A percentile compares a stretch with the other conserved stretches of the same genome.
Conservation (phyloP, 805 yeast genomes). For the Pichia sporocuriosa region DNA sequence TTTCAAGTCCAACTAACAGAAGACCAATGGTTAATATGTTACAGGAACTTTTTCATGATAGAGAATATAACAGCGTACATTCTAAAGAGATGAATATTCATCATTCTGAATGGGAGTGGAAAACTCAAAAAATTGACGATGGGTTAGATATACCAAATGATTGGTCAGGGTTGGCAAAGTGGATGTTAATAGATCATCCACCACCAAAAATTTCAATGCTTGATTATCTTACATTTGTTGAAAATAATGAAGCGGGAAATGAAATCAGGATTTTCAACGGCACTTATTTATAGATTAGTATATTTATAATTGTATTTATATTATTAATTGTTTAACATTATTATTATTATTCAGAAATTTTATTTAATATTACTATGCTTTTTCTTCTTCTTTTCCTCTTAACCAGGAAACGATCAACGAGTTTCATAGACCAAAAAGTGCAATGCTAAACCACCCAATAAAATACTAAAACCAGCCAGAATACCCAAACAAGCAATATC, state of each 20-base stretch:
- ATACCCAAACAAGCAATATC: slow-evolving; percentile 58
- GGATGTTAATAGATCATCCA: slow-evolving; percentile 4
- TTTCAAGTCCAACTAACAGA: not conserved
- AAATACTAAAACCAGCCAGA: slow-evolving; percentile 52
- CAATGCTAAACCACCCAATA: slow-evolving; percentile 69
- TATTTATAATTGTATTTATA: not conserved
- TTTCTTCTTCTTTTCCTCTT: too few species aligned
- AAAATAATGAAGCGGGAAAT: not conserved
- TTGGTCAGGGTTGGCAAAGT: not conserved
- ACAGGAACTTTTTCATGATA: slow-evolving; percentile 3
- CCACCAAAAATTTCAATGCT: slow-evolving; percentile 5
- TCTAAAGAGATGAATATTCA: slow-evolving; percentile 3
- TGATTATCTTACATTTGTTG: slow-evolving; percentile 2
- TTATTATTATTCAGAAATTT: not conserved
- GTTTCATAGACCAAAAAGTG: slow-evolving; percentile 70
- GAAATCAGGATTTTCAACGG: not conserved
- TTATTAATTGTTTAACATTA: not conserved
- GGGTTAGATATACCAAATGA: not conserved
- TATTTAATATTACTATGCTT: too few species aligned
- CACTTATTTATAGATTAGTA: too few species aligned
- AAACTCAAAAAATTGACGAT: not conserved
- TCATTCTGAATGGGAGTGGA: slow-evolving; percentile 8
- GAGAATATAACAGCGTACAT: not conserved
- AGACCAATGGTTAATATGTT: not conserved
- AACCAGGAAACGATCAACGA: slow-evolving; percentile 40